Percentiles rank a stretch among this genome's conserved stretches.
Evolutionary conservation across 2,329 filamentous ascomycete species (phyloP).

Genomic region (Balansia obtecta): DNA sequence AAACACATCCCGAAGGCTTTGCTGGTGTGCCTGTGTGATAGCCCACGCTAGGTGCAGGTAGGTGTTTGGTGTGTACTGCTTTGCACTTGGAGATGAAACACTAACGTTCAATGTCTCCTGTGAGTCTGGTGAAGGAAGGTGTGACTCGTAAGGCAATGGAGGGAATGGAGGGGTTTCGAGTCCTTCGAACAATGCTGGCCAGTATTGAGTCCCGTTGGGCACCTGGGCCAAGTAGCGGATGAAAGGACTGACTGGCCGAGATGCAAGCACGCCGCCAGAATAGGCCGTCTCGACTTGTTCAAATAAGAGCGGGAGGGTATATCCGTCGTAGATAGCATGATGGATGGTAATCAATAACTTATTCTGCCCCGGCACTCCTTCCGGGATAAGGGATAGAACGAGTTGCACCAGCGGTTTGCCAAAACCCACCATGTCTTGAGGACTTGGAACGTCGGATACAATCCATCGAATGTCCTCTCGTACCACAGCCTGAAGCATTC

Average conservation of each 20-base stretch:
- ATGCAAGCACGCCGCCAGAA: neutral
- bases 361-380: neutral
- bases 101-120: neutral
- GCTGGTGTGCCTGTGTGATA: neutral
- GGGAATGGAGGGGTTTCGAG: neutral
- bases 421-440: neutral
- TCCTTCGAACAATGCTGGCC: neutral
- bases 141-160: neutral
- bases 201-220: neutral
- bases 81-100: neutral
- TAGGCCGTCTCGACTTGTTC: neutral
- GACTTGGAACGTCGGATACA: neutral
- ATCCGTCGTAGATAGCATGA: neutral
- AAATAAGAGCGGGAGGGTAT: neutral
- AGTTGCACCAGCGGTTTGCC: neutral
- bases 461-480: neutral
- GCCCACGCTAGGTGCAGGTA: neutral
- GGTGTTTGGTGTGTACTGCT: neutral
- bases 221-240: neutral
- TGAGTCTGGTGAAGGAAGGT: neutral
- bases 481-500: neutral
- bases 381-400: neutral
- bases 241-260: neutral
- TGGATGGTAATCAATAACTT: neutral
- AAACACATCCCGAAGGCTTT: neutral